Conservation (phyloP, 768 basidiomycete genomes). For the Auriscalpium microsporum region DNA sequence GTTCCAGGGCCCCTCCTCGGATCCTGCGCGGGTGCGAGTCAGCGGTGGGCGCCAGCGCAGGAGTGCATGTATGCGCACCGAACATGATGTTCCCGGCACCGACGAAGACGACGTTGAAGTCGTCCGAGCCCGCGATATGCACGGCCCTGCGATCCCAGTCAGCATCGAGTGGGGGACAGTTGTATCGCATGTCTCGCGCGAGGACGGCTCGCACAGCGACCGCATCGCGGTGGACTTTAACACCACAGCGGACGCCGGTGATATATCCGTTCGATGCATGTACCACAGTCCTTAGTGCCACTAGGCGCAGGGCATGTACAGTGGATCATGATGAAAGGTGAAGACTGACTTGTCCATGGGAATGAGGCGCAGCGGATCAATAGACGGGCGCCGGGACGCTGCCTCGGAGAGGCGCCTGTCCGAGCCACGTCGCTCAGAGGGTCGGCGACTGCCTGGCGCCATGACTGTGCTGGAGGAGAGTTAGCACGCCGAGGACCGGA, state of each 20-base stretch:
- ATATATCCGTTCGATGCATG: too few relatives aligned
- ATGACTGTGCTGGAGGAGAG: conserved; percentile 4
- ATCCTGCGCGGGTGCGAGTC: conserved; percentile 38
- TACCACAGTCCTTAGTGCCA: too few relatives aligned
- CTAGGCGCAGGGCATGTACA: too few relatives aligned
- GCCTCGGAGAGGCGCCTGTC: conserved; percentile 38
- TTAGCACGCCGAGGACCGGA: too few relatives aligned
- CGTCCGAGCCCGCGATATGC: conserved; percentile 52
- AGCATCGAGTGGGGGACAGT: conserved; percentile 1
- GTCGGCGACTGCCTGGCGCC: conserved; percentile 32
- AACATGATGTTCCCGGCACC: conserved; percentile 99
- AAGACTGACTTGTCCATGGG: conserved; percentile 66
- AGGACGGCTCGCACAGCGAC: too few relatives aligned
- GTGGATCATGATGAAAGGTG: too few relatives aligned
- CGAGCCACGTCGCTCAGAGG: conserved; percentile 28
- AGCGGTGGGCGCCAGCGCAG: not conserved
- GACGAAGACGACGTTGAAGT: conserved; percentile 92
- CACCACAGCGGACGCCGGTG: too few relatives aligned
- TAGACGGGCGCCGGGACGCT: conserved; percentile 59
- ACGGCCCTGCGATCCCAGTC: conserved; percentile 28
- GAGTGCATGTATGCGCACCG: conserved; percentile 35
- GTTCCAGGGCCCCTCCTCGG: conserved; percentile 87
- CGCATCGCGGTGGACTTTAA: too few relatives aligned
- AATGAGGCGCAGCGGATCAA: conserved; percentile 67
- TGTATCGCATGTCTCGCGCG: too few relatives aligned